Percentiles rank a stretch among this genome's conserved stretches.
These are phyloP conservation scores for Pseudocercospora vitis DNA, from an alignment of 2,329 filamentous ascomycete species.

Conservation along the genomic window DNA sequence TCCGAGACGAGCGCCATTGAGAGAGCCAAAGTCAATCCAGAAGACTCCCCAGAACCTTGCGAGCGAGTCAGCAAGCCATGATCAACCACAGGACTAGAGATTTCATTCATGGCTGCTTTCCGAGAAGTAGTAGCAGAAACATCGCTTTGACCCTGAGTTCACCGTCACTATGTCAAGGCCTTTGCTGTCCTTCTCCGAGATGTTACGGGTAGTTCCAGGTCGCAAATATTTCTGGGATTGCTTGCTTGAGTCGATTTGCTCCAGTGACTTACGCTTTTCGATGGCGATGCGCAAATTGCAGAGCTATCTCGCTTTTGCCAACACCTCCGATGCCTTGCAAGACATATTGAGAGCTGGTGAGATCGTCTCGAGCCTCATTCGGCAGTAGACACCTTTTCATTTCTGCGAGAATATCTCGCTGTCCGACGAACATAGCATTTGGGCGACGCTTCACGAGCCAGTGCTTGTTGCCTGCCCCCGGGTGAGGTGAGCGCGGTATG, in stretches of 20 bases:
- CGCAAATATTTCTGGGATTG: too few species aligned
- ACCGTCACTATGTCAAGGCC: too few species aligned
- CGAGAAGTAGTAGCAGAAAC: too few species aligned
- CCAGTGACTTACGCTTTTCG: neutral
- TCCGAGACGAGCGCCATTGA: neutral
- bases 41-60: constrained; percentile 10
- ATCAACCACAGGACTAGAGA: too few species aligned
- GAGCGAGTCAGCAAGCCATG: neutral
- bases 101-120: too few species aligned
- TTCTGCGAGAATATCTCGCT: neutral
- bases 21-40: neutral
- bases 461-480: constrained; percentile 4
- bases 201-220: too few species aligned
- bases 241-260: too few species aligned
- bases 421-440: neutral
- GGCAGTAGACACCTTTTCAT: neutral
- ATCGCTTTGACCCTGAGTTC: too few species aligned
- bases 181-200: too few species aligned
- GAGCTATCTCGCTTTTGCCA: constrained; percentile 7
- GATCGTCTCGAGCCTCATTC: neutral
- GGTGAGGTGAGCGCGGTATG: too few species aligned
- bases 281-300: constrained; percentile 9
- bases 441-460: neutral
- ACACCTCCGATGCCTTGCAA: constrained; percentile 7
- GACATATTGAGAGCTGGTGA: neutral